Evolutionary conservation across 2,329 filamentous ascomycete species (phyloP), one percentile per base, ranked within the genome.

Genomic region (Aspergillus jensenii): DNA sequence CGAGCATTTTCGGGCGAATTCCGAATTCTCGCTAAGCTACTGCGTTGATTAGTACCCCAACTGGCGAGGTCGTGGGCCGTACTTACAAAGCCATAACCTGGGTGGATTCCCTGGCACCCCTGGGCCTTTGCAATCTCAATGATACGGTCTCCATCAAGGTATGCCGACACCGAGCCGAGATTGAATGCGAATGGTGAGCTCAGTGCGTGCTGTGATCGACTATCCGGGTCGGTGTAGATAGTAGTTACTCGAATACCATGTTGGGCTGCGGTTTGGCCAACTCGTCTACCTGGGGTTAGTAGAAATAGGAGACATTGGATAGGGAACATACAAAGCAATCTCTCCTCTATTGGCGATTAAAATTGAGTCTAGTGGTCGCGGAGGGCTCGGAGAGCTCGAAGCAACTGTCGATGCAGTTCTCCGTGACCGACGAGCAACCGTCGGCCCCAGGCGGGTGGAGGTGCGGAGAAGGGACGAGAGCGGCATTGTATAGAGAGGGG

Each of bases 281-380:
- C 95, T 65, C 95, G 90, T 61, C 82, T 84, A 41, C 47, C 62
- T 45, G 66, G 58, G 17, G 51, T 43, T 43, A 62, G 63, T 55
- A 58, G 39, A 6, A 17, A 50, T 21, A 17, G 48, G 33, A n/a
- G 47, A 46, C 3, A 14, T 41, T 12, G 9, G 19, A 43, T 12
- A 14, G 19, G 1, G 11, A 43, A 67, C 78, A 63, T 73, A 84
- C 72, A 99, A 82, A 50, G 95, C 95, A 67, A 99, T 99, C 77
- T 99, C 95, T 67, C 95, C 95, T 67, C 95, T 88, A 74, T 99
- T 99, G 54, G 95, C 95, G 72, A 99, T 98, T 23, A 99, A 83
- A 43, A 98, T 90, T 8, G 92, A 96, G 55, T 86, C 87, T 52
- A 84, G 68, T n/a, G 80, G 67, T 53, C 74, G 80, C 11, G 54